Evolutionary conservation across 148 eudicot genomes (phyloP).

Genomic region (Drosera capensis): DNA sequence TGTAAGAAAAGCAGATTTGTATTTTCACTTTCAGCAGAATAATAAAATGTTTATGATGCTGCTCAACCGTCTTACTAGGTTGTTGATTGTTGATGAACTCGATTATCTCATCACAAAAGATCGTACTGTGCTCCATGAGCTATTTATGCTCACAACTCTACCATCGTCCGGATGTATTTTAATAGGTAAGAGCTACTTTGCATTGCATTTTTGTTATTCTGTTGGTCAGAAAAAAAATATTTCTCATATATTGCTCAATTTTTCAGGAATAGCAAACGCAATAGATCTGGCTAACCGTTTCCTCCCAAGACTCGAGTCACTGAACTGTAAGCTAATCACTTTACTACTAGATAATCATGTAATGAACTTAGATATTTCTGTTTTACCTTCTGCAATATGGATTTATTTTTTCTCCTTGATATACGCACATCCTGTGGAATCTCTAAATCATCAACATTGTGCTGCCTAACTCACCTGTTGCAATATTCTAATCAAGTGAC

Average conservation of each 20-base stretch:
- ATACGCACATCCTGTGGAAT: too few species aligned
- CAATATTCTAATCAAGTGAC: too few species aligned
- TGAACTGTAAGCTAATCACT: slow-evolving; percentile 48
- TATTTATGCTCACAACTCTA: slow-evolving; percentile 74
- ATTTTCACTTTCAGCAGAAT: not conserved
- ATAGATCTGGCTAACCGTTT: slow-evolving; percentile 85
- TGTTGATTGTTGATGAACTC: slow-evolving; percentile 69
- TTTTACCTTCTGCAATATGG: too few species aligned
- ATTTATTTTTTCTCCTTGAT: too few species aligned
- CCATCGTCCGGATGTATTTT: slow-evolving; percentile 71
- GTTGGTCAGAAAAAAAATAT: not conserved
- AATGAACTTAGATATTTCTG: too few species aligned
- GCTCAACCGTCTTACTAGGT: slow-evolving; percentile 18
- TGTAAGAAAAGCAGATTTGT: too few species aligned
- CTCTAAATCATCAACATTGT: too few species aligned
- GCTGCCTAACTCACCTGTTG: not conserved
- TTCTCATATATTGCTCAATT: slow-evolving; percentile 8
- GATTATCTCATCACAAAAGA: slow-evolving; percentile 86
- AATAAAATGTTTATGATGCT: not conserved
- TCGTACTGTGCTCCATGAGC: slow-evolving; percentile 76
- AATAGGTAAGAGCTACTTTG: slow-evolving; percentile 33
- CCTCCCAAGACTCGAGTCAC: slow-evolving; percentile 71
- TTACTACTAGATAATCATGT: slow-evolving; percentile 1
- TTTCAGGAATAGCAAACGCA: slow-evolving; percentile 78
- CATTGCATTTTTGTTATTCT: not conserved